Evolutionary conservation across 257 asterid species (phyloP).

Genomic region (Paulownia fortunei): DNA sequence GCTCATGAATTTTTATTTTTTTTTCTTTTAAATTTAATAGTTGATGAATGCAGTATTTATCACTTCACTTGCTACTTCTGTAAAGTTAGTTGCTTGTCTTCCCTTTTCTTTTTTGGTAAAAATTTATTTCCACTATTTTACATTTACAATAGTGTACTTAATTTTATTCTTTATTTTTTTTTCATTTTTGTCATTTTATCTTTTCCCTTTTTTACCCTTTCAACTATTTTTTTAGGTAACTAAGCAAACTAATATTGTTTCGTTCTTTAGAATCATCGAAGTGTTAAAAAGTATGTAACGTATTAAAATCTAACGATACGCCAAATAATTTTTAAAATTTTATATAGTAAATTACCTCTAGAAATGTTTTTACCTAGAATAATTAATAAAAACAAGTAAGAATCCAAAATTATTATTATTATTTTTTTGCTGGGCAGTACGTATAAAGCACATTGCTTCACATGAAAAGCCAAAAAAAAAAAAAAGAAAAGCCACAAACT

Average conservation of each 20-base stretch:
- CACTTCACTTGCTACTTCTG: constrained; percentile 53
- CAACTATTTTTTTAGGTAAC: constrained; percentile 9
- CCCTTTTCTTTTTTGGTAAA: constrained; percentile 30
- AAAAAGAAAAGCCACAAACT: constrained; percentile 36
- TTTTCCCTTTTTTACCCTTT: background rate
- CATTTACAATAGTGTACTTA: background rate
- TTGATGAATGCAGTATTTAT: constrained; percentile 39
- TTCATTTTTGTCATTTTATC: background rate
- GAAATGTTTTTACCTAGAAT: too few relatives aligned
- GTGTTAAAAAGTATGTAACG: too few relatives aligned
- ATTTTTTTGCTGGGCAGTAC: constrained; percentile 24
- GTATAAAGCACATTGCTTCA: constrained; percentile 47
- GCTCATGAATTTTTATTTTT: background rate
- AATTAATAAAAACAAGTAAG: too few relatives aligned
- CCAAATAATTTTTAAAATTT: too few relatives aligned
- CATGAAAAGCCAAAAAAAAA: constrained; percentile 42
- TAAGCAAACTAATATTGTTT: constrained; percentile 20
- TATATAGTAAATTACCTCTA: too few relatives aligned
- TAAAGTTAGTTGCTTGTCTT: constrained; percentile 49
- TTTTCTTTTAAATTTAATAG: background rate
- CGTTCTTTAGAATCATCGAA: too few relatives aligned
- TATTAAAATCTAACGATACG: too few relatives aligned
- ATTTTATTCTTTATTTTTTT: background rate
- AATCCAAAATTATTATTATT: background rate
- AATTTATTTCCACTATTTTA: background rate